These are phyloP conservation scores for Populus simonii DNA, from an alignment of 345 rosid species.

Conservation along the genomic window DNA sequence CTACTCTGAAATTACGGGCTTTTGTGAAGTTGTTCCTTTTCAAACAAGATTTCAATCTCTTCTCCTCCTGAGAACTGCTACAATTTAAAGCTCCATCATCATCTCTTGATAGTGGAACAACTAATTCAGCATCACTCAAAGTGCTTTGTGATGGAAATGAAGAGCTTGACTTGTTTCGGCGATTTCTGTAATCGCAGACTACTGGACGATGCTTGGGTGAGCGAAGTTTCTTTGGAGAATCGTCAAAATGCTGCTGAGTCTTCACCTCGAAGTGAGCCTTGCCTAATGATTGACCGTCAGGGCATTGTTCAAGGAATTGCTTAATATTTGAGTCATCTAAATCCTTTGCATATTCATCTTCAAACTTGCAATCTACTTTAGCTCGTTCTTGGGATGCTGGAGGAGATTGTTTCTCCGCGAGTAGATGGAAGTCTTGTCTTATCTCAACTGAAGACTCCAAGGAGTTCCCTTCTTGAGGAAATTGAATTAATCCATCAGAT, in stretches of 20 bases:
- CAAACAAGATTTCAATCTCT: constrained; percentile 32
- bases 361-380: constrained; percentile 19
- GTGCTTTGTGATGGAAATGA: background rate
- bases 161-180: background rate
- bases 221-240: background rate
- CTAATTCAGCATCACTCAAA: background rate
- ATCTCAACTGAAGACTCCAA: background rate
- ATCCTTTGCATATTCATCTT: background rate
- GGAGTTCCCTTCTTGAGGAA: background rate
- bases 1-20: constrained; percentile 23
- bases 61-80: background rate
- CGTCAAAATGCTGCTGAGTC: background rate
- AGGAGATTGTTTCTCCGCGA: background rate
- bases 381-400: background rate
- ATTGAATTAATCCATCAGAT: too few relatives aligned
- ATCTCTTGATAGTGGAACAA: background rate
- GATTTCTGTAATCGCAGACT: background rate
- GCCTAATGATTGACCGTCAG: background rate
- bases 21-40: constrained; percentile 22
- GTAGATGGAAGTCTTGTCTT: background rate
- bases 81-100: background rate
- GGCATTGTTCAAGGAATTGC: background rate
- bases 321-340: background rate
- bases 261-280: background rate
- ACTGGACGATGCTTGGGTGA: background rate